Evolutionary conservation across 257 asterid genomes (phyloP), one percentile per base, ranked within the genome.

Genomic region (Rhazya stricta): DNA sequence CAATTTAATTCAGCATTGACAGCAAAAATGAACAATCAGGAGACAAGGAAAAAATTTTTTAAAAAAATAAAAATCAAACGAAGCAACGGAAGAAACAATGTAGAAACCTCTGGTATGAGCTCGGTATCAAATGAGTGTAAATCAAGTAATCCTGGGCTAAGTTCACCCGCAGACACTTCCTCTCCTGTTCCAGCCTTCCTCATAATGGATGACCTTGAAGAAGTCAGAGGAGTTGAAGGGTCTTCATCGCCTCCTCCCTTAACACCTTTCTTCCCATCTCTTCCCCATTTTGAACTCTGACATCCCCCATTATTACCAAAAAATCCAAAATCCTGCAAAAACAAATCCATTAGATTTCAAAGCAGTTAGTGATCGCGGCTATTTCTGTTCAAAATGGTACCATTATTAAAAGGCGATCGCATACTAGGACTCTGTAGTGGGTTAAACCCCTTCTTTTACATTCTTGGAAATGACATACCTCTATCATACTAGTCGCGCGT

Each of bases 71-170:
- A 9, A 51, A 9, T 53, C 45, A n/a, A n/a, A 3, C 39, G 39
- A 43, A 19, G 19, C 15, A 34, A 16, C 27, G 27, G 37, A 36
- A 69, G 42, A 34, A 45, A 29, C 23, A 50, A 37, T 41, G 23
- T 36, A 62, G 56, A 74, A 54, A 83, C 86, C 86, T 83, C 80
- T 0, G 86, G 73, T 25, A 83, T 12, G 25, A 80, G 84, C 58
- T 80, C 84, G 13, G 84, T 77, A 41, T 83, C 86, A 67, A 77
- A 71, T 23, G 84, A 77, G 76, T 80, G 84, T 74, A 83, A 65
- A 79, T 83, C 86, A 67, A 83, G 76, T 69, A 83, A 72, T 60
- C 84, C 86, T 23, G 84, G 86, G 73, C 86, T 80, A 62, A 62
- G 68, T 25, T 79, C 86, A 72, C 56, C 73, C 13, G 67, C 67